Evolutionary conservation across 257 asterid species (phyloP).

Genomic region (Jacaranda copaia): DNA sequence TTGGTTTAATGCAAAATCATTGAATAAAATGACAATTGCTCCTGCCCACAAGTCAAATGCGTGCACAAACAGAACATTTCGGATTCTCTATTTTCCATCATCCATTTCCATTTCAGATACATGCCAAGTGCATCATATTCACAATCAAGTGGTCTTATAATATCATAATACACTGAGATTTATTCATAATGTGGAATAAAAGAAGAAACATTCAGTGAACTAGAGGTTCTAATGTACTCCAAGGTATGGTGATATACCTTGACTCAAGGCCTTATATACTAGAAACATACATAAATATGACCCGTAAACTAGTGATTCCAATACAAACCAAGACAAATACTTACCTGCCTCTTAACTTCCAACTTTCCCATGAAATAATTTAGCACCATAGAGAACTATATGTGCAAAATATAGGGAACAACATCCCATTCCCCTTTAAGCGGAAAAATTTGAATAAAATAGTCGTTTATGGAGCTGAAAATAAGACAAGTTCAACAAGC

Average conservation of each 20-base stretch:
- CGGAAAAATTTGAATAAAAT: neutral
- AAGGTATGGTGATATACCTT: too few relatives aligned
- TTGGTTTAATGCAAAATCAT: neutral
- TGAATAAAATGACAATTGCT: neutral
- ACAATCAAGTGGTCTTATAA: too few relatives aligned
- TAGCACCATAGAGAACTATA: neutral
- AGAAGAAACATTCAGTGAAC: too few relatives aligned
- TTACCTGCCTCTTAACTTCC: neutral
- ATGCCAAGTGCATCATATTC: too few relatives aligned
- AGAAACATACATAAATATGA: neutral
- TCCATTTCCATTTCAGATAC: too few relatives aligned
- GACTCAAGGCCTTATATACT: neutral
- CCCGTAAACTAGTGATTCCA: neutral
- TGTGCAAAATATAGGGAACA: neutral
- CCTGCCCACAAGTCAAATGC: too few relatives aligned
- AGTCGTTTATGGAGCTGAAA: neutral
- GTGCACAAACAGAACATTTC: too few relatives aligned
- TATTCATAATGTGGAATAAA: too few relatives aligned
- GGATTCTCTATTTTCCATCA: too few relatives aligned
- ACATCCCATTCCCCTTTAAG: neutral
- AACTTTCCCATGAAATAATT: neutral
- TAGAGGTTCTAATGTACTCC: too few relatives aligned
- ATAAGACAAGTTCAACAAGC: neutral
- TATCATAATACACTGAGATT: too few relatives aligned
- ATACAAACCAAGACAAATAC: neutral